Base-by-base conservation (phyloP, 495 filamentous ascomycete species). In the Aspergillus haitiensis region DNA sequence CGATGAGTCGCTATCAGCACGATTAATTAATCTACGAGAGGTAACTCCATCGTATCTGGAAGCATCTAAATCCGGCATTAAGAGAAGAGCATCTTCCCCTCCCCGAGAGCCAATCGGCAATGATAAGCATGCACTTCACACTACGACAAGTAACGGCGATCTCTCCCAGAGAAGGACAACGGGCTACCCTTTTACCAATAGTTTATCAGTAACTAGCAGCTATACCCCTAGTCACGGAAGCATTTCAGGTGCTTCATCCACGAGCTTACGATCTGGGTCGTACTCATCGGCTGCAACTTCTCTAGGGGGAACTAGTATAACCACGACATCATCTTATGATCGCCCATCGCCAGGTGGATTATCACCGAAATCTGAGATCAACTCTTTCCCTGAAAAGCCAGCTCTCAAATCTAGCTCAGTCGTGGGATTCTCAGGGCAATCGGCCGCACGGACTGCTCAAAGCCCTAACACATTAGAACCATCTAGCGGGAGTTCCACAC, bases 41-140 rank as follows among this genome's bases (percentile, higher is more conserved):
- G 76, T 77, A 6, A 74, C 79, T 7, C 78, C 78, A 31, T 78
- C 74, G 9, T 75, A 73, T 52, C 59, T 71, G 15, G 72, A 76
- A 34, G 47, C 59, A 37, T 71, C 79, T 65, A 72, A 72, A 69
- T 82, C 71, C 79, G 90, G 61, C 75, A 88, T 79, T 70, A 96
- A 96, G 70, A 82, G 92, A 59, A 80, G 90, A 55, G 91, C 92
- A 27, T 92, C 90, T 3, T 93, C 90, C 27, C 89, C 91, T 27
- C 89, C 86, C 12, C 82, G 84, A 6, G 91, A 92, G 52, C 88
- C 89, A 35, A 84, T 86, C 9, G 75, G 78, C n/a, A 89, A 91
- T 33, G 90, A 92, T 64, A 73, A 82, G 34, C 79, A 77, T 45
- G 68, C 81, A 5, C 68, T 88, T 56, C 82, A 86, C 59, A 75